These are phyloP conservation scores for Aureobasidium leucospermi DNA, from an alignment of 2,329 filamentous ascomycete species.

Conservation along the genomic window DNA sequence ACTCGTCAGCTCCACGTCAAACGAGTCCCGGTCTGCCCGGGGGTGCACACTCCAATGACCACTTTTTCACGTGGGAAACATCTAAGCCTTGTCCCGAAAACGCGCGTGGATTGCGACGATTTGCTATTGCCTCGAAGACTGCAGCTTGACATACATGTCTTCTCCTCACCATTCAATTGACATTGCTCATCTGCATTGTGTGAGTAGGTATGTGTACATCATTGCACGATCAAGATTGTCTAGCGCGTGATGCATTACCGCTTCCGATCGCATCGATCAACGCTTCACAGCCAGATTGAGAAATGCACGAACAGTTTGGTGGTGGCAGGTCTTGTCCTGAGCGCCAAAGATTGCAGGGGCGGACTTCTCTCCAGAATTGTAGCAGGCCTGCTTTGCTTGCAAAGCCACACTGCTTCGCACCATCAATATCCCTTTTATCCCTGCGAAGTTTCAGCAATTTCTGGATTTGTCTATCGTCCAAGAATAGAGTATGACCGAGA, in stretches of 20 bases:
- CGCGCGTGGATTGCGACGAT: not conserved
- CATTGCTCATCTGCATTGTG: too few species aligned
- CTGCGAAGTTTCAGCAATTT: slow-evolving; percentile 5
- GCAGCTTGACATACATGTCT: too few species aligned
- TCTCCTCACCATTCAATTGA: too few species aligned
- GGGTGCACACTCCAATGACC: not conserved
- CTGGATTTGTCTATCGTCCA: not conserved
- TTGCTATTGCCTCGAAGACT: too few species aligned
- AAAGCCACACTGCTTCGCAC: slow-evolving; percentile 11
- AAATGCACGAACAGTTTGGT: not conserved
- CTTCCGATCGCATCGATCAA: not conserved
- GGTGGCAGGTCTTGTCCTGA: slow-evolving; percentile 4
- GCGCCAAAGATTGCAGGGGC: not conserved
- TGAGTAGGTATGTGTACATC: too few species aligned
- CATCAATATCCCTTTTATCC: not conserved
- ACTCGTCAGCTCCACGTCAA: slow-evolving; percentile 10
- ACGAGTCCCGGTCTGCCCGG: not conserved
- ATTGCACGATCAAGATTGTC: not conserved
- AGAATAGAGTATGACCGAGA: not conserved
- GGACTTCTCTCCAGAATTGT: not conserved
- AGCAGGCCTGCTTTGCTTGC: not conserved
- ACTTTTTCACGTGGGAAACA: not conserved
- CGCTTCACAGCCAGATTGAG: not conserved
- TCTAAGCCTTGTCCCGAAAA: not conserved
- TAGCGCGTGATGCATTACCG: not conserved